phyloP scores from a whole-genome alignment of 257 asterid species.

The Gentiana dahurica region DNA sequence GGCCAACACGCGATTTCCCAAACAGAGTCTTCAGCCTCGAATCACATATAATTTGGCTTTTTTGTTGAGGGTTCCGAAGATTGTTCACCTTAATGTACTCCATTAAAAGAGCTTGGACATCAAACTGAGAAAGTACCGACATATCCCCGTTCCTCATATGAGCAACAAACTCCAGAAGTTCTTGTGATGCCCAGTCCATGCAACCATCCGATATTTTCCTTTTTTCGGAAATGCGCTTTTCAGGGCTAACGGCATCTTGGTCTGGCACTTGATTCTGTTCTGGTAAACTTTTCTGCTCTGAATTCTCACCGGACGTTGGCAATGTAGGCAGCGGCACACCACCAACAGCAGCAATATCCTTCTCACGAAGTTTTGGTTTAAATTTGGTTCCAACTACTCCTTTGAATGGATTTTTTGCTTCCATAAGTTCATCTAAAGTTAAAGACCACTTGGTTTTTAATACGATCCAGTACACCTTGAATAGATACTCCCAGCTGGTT shows the following conservation, averaged over 20 bases:
- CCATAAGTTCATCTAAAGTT: conserved; percentile 49
- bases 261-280: conserved; percentile 9
- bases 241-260: conserved; percentile 10
- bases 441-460: conserved; percentile 54
- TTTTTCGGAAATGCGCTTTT: conserved; percentile 18
- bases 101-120: conserved; percentile 50
- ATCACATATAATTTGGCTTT: conserved; percentile 72
- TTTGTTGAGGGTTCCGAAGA: conserved; percentile 62
- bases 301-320: conserved; percentile 6
- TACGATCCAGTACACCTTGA: conserved; percentile 68
- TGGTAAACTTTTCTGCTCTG: conserved; percentile 24
- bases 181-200: conserved; percentile 65
- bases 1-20: conserved; percentile 66
- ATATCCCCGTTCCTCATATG: conserved; percentile 68
- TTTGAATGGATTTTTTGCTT: conserved; percentile 48
- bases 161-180: conserved; percentile 67
- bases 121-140: conserved; percentile 53
- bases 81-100: conserved; percentile 59
- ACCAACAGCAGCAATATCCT: conserved; percentile 10
- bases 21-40: conserved; percentile 58
- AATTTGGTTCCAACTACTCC: conserved; percentile 18
- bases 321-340: conserved; percentile 11
- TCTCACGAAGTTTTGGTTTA: conserved; percentile 18
- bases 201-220: conserved; percentile 11
- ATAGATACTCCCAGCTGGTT: conserved; percentile 86